Conservation (phyloP, 1,139 yeast genomes). For the Suhomyces ambrosiae region DNA sequence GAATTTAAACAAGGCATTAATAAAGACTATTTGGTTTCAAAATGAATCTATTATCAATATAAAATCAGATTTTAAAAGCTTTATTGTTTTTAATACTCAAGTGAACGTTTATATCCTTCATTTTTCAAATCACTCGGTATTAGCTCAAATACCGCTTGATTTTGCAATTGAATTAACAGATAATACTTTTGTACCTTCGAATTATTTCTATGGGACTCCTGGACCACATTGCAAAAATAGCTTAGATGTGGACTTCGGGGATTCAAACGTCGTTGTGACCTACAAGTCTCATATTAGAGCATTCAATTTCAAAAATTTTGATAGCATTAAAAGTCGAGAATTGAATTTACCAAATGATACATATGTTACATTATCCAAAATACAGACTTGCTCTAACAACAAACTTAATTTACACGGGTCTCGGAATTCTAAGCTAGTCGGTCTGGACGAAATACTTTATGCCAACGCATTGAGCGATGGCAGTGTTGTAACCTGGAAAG, state of each 20-base stretch:
- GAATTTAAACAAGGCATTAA: slow-evolving; percentile 30
- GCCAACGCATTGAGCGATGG: slow-evolving; percentile 45
- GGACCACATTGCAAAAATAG: slow-evolving; percentile 10
- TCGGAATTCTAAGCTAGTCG: slow-evolving; percentile 33
- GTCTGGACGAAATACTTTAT: slow-evolving; percentile 55
- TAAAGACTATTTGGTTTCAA: slow-evolving; percentile 17
- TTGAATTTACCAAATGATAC: slow-evolving; percentile 19
- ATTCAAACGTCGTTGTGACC: slow-evolving; percentile 38
- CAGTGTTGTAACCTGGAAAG: slow-evolving; percentile 44
- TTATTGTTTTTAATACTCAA: slow-evolving; percentile 28
- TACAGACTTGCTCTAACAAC: slow-evolving; percentile 17
- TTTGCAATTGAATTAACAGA: slow-evolving; percentile 14
- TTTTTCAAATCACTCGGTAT: slow-evolving; percentile 19
- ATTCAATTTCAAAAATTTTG: slow-evolving; percentile 23
- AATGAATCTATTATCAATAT: slow-evolving; percentile 27
- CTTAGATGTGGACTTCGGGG: slow-evolving; percentile 58
- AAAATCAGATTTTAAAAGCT: slow-evolving; percentile 33
- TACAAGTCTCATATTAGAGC: slow-evolving; percentile 29
- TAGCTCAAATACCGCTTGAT: slow-evolving; percentile 18
- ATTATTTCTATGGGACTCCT: slow-evolving; percentile 14
- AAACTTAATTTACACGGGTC: slow-evolving; percentile 5
- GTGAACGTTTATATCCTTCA: slow-evolving; percentile 25
- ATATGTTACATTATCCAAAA: slow-evolving; percentile 22
- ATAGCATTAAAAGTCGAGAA: slow-evolving; percentile 7
- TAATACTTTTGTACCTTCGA: slow-evolving; percentile 9